Evolutionary conservation across 805 yeast species (phyloP).

Genomic region (Candida awuae): DNA sequence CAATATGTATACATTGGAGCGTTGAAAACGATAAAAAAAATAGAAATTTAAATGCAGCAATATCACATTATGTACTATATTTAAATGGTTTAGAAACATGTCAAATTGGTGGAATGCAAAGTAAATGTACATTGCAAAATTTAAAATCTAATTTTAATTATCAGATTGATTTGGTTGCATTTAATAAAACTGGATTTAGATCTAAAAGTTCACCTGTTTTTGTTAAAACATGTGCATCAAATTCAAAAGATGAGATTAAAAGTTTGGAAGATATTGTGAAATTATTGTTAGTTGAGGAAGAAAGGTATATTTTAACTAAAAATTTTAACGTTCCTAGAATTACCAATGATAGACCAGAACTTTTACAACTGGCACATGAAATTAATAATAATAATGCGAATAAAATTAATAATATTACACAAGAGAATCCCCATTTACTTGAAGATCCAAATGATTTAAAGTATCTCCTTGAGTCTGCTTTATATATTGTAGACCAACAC

Average conservation of each 20-base stretch:
- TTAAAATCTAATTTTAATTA: conserved; percentile 32
- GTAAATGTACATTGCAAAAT: conserved; percentile 29
- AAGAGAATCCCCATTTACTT: conserved; percentile 24
- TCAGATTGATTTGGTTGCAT: conserved; percentile 36
- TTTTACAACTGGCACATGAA: conserved; percentile 25
- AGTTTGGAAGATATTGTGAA: conserved; percentile 29
- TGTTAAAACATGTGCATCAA: conserved; percentile 30
- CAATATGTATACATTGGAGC: conserved; percentile 53
- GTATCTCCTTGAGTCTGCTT: conserved; percentile 33
- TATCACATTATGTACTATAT: conserved; percentile 32
- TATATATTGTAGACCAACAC: conserved; percentile 33
- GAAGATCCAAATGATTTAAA: conserved; percentile 37
- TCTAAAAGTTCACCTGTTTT: conserved; percentile 35
- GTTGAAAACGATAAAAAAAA: conserved; percentile 10
- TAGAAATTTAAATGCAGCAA: conserved; percentile 21
- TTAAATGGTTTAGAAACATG: conserved; percentile 34
- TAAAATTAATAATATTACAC: conserved; percentile 6
- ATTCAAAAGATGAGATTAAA: conserved; percentile 15
- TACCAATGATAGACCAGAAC: conserved; percentile 27
- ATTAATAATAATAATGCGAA: conserved; percentile 8
- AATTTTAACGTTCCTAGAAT: conserved; percentile 23
- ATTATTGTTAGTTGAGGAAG: conserved; percentile 28
- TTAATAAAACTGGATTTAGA: conserved; percentile 32
- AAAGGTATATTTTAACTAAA: conserved; percentile 25
- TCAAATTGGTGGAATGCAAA: conserved; percentile 28